These are phyloP conservation scores for Calonectria henricotiae DNA, from an alignment of 2,329 filamentous ascomycete species.

Conservation along the genomic window DNA sequence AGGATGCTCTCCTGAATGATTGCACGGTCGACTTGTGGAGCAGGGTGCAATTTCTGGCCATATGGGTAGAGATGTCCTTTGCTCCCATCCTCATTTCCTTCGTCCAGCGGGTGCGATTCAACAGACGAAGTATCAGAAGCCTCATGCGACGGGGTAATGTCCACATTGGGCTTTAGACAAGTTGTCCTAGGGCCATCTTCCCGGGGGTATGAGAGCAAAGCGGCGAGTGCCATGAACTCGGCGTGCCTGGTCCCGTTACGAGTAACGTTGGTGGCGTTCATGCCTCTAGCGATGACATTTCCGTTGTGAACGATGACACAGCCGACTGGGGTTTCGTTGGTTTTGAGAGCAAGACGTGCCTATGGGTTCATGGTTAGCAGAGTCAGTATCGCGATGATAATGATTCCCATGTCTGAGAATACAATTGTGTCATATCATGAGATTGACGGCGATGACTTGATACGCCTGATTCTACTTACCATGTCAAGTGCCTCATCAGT, in stretches of 20 bases:
- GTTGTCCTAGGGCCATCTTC: constrained; percentile 54
- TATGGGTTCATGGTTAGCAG: constrained; percentile 58
- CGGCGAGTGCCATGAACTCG: constrained; percentile 89
- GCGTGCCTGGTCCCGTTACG: constrained; percentile 95
- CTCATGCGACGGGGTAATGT: constrained; percentile 47
- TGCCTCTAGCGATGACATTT: constrained; percentile 87
- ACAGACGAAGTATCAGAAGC: constrained; percentile 49
- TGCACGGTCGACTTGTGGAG: constrained; percentile 74
- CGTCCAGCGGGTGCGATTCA: constrained; percentile 55
- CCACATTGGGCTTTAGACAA: constrained; percentile 56
- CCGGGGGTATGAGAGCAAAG: constrained; percentile 65
- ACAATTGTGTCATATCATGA: background rate
- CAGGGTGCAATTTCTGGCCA: constrained; percentile 72
- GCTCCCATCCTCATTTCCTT: constrained; percentile 69
- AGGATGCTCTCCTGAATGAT: constrained; percentile 82
- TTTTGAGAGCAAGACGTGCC: constrained; percentile 88
- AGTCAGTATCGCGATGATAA: background rate
- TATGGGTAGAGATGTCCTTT: constrained; percentile 75
- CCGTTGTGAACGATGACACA: constrained; percentile 91
- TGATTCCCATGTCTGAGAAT: too few relatives aligned
- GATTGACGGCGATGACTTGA: background rate
- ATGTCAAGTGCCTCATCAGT: constrained; percentile 91
- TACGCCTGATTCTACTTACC: constrained; percentile 68
- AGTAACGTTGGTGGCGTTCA: constrained; percentile 97
- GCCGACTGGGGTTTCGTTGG: constrained; percentile 95